A percentile compares a stretch with the other conserved stretches of the same genome.
phyloP scores from a whole-genome alignment of 768 basidiomycete genomes.

The Tulasnella sp. region DNA sequence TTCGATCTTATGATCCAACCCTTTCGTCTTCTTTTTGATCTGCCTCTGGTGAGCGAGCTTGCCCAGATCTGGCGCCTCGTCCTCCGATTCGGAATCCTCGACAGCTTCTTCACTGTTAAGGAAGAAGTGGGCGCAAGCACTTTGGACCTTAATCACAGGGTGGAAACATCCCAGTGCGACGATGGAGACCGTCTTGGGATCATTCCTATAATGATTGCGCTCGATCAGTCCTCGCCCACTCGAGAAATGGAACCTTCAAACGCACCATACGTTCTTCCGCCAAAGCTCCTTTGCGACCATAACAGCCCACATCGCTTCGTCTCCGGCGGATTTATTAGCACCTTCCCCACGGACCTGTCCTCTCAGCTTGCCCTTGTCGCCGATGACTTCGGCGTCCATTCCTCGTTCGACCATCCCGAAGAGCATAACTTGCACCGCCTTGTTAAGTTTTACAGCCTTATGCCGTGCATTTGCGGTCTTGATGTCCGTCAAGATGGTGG shows the following conservation, averaged over 20 bases:
- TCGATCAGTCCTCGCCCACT: neutral
- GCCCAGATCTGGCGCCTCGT: slow-evolving; percentile 61
- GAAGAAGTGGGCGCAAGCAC: slow-evolving; percentile 93
- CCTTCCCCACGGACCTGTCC: slow-evolving; percentile 41
- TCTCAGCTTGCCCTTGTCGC: slow-evolving; percentile 77
- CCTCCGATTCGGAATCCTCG: slow-evolving; percentile 68
- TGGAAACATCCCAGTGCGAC: slow-evolving; percentile 89
- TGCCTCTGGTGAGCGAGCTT: slow-evolving; percentile 80
- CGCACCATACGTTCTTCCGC: slow-evolving; percentile 84
- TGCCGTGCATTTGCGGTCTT: slow-evolving; percentile 81
- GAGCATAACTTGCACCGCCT: slow-evolving; percentile 90
- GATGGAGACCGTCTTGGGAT: slow-evolving; percentile 89
- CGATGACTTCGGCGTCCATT: slow-evolving; percentile 73
- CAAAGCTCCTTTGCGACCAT: slow-evolving; percentile 90
- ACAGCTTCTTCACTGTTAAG: slow-evolving; percentile 79
- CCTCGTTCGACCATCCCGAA: slow-evolving; percentile 95
- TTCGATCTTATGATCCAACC: slow-evolving; percentile 74
- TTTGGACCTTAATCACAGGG: slow-evolving; percentile 90
- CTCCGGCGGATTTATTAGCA: slow-evolving; percentile 45
- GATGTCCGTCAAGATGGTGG: slow-evolving; percentile 91
- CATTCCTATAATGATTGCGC: slow-evolving; percentile 53
- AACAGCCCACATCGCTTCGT: slow-evolving; percentile 98
- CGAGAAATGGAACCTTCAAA: neutral
- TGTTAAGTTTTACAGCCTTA: slow-evolving; percentile 94
- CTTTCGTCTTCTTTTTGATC: slow-evolving; percentile 88